Percentiles rank a stretch among this genome's conserved stretches.
These are phyloP conservation scores for Glonium stellatum DNA, from an alignment of 495 filamentous ascomycete genomes.

Conservation along the genomic window DNA sequence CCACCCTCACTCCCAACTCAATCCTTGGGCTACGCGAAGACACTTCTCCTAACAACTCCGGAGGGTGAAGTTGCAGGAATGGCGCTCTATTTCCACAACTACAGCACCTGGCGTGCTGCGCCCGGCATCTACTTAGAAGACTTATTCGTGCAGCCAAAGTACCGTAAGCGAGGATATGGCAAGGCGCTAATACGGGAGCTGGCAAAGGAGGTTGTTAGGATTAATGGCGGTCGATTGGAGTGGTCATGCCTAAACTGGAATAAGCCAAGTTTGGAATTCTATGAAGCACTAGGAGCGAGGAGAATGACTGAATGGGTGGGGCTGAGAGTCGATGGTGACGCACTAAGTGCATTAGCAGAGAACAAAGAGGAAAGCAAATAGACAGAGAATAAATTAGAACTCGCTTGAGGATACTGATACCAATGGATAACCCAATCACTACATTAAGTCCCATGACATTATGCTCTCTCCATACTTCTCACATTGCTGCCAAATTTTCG, in stretches of 20 bases:
- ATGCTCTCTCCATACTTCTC: background rate
- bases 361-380: background rate
- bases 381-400: background rate
- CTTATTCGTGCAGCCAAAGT: conserved; percentile 67
- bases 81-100: conserved; percentile 66
- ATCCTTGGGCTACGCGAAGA: conserved; percentile 39
- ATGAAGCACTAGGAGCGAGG: conserved; percentile 72
- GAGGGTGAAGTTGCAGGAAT: conserved; percentile 44
- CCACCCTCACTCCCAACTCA: conserved; percentile 11
- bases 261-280: conserved; percentile 80
- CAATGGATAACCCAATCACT: background rate
- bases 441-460: background rate
- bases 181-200: conserved; percentile 65
- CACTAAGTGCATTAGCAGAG: conserved; percentile 38
- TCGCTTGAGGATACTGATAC: background rate
- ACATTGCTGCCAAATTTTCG: too few relatives aligned
- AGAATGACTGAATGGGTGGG: conserved; percentile 81
- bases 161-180: conserved; percentile 72
- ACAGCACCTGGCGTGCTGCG: conserved; percentile 75
- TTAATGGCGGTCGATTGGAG: conserved; percentile 71
- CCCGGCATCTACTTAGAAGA: conserved; percentile 95
- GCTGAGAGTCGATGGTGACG: conserved; percentile 79
- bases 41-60: conserved; percentile 33
- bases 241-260: conserved; percentile 95
- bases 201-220: conserved; percentile 65